Base-by-base conservation (phyloP, 2,329 filamentous ascomycete species). In the Fusarium torreyae region DNA sequence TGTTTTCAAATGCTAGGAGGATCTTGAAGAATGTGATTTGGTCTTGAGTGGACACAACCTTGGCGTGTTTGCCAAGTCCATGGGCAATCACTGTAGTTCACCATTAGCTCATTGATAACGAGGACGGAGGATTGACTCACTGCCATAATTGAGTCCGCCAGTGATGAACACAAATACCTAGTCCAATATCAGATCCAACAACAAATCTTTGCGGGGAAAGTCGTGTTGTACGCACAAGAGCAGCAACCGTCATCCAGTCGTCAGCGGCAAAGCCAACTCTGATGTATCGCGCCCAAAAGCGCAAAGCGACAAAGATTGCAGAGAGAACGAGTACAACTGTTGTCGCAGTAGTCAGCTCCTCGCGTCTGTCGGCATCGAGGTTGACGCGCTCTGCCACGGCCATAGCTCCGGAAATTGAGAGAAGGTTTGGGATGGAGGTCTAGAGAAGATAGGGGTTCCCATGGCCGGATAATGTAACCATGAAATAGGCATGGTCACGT, bases 1-100 rank as follows among this genome's bases (percentile, higher is more conserved):
- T 59, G 38, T 38, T 50, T 55, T 69, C 67, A 22, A 69, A 69
- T 3, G 66, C 62, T 2, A 69, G 22, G 9, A 69, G 67, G 17
- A 69, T 4, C 45, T 69, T 67, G 24, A 70, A 50, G 42, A 69
- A 67, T 3, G 31, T 33, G 2, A 55, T 3, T n/a, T 22, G 28
- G 10, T 69, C 67, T n/a, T 26, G 0, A 2, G 15, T 6, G 0
- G 66, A 42, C 11, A 69, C 61, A 3, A n/a, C 7, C 1, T 18
- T 6, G 1, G 34, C 52, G 18, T 69, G 66, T 33, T 9, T 57
- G 3, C 66, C 66, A 7, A 69, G 66, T 8, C 66, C 66, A 39
- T 69, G 61, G 2, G 45, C 39, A 28, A 69, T 63, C 66, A 69
- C 66, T 69, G 13, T 11, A 2, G 3, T 13, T 11, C 24, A 13